phyloP scores from a whole-genome alignment of 2,329 filamentous ascomycete genomes.

The Scolecobasidium constrictum region DNA sequence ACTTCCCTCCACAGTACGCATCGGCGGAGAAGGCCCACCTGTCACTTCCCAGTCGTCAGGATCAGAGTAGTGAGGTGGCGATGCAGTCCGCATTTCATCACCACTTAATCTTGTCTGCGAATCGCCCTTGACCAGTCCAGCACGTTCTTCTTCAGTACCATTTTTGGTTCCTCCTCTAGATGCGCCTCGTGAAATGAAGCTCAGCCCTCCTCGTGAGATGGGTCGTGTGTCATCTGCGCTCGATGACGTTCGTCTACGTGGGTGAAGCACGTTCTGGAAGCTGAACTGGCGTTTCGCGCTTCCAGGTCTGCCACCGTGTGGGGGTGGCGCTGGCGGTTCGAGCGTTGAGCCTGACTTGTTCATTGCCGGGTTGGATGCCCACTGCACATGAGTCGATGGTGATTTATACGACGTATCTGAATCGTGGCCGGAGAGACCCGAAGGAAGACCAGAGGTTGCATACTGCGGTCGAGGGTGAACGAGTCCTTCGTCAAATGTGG shows the following conservation, averaged over 20 bases:
- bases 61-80: constrained; percentile 8
- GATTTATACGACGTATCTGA: constrained; percentile 38
- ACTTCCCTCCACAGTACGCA: background rate
- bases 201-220: constrained; percentile 18
- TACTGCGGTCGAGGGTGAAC: background rate
- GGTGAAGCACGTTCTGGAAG: constrained; percentile 76
- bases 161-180: constrained; percentile 24
- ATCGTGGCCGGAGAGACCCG: constrained; percentile 35
- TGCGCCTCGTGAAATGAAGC: constrained; percentile 17
- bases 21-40: background rate
- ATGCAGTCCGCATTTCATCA: background rate
- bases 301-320: background rate
- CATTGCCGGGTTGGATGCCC: background rate
- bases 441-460: constrained; percentile 41
- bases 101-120: constrained; percentile 22
- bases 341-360: background rate
- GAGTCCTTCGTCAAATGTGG: background rate
- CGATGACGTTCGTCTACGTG: constrained; percentile 24
- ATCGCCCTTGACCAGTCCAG: constrained; percentile 75
- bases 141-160: constrained; percentile 69
- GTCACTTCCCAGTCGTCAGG: constrained; percentile 8
- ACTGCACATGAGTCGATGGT: constrained; percentile 17
- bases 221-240: constrained; percentile 19
- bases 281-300: constrained; percentile 70
- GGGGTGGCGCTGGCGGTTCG: constrained; percentile 3